Conservation (phyloP, 805 yeast genomes). For the Starmerella riodocensis region DNA sequence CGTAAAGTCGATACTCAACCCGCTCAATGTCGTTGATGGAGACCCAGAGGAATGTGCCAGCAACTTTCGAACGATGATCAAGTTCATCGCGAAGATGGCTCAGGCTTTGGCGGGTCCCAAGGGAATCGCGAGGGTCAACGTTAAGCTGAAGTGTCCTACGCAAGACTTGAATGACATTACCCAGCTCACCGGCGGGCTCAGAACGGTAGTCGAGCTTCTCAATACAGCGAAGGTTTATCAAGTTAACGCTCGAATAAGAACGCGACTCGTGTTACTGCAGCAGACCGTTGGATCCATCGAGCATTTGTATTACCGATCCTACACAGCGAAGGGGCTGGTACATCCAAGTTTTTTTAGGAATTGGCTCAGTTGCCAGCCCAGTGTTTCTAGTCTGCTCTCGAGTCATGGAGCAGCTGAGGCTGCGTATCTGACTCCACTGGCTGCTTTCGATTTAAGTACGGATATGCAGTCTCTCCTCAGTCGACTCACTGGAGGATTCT, state of each 20-base stretch:
- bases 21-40: too few relatives aligned
- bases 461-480: too few relatives aligned
- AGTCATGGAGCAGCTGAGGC: background rate
- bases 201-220: constrained; percentile 64
- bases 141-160: too few relatives aligned
- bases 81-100: too few relatives aligned
- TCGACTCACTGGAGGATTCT: too few relatives aligned
- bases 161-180: too few relatives aligned
- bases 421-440: background rate
- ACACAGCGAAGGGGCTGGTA: background rate
- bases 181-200: constrained; percentile 58
- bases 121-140: too few relatives aligned
- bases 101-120: too few relatives aligned
- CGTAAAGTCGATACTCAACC: too few relatives aligned
- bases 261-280: constrained; percentile 67
- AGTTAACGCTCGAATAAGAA: constrained; percentile 85
- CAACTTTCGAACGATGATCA: too few relatives aligned
- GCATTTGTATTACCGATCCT: constrained; percentile 48
- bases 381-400: background rate
- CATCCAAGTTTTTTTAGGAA: background rate
- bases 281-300: constrained; percentile 85
- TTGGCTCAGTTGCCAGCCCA: constrained; percentile 3
- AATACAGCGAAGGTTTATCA: constrained; percentile 93
- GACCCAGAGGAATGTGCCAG: too few relatives aligned
- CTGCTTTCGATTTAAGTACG: too few relatives aligned